Evolutionary conservation across 148 eudicot species (phyloP).

Genomic region (Nepenthes mirabilis): DNA sequence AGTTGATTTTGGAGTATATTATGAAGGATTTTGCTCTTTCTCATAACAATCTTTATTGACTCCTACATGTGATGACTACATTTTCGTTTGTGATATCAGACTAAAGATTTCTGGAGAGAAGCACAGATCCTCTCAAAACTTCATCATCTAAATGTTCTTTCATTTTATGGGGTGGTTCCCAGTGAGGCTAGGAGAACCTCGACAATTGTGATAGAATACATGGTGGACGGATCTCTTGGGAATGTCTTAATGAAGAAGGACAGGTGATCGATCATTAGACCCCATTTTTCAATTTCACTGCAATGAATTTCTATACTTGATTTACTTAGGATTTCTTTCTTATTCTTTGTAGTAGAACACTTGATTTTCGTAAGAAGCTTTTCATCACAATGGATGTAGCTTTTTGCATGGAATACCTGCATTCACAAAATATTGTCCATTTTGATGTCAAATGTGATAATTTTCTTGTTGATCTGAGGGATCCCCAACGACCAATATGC

Average conservation of each 20-base stretch:
- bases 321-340: neutral
- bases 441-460: conserved; percentile 98
- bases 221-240: conserved; percentile 92
- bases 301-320: neutral
- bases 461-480: conserved; percentile 80
- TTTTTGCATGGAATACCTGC: conserved; percentile 98
- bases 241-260: conserved; percentile 75
- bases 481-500: conserved; percentile 86
- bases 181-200: conserved; percentile 84
- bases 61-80: conserved; percentile 4
- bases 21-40: no score
- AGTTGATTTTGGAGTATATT: no score
- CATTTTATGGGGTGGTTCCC: conserved; percentile 96
- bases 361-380: conserved; percentile 73
- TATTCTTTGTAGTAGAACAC: conserved; percentile 35
- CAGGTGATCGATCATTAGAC: conserved; percentile 23
- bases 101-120: conserved; percentile 92
- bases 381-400: conserved; percentile 97
- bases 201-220: conserved; percentile 89
- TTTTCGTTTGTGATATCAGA: conserved; percentile 22
- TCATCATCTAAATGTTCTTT: conserved; percentile 93
- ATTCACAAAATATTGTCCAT: conserved; percentile 86
- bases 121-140: conserved; percentile 84
- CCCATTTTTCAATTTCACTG: no score
- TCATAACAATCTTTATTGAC: no score